Evolutionary conservation across 495 filamentous ascomycete genomes (phyloP).

Genomic region (Aspergillus panamensis): DNA sequence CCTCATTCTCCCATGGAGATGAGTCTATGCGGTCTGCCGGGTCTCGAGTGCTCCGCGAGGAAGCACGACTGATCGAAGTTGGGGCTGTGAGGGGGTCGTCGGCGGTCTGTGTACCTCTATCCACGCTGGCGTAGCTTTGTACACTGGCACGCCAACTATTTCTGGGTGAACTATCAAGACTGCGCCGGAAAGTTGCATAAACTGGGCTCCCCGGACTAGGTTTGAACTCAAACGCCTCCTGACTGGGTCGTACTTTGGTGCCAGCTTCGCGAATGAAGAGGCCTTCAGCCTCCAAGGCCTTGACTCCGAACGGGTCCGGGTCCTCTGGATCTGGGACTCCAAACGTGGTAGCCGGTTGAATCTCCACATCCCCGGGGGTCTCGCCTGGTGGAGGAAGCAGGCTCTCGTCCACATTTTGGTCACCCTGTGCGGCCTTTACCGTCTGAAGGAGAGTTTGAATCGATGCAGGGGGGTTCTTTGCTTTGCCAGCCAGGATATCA

Average conservation of each 20-base stretch:
- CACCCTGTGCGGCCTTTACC: slow-evolving; percentile 80
- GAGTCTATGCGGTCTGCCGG: slow-evolving; percentile 40
- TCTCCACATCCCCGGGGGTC: slow-evolving; percentile 68
- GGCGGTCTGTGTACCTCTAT: slow-evolving; percentile 57
- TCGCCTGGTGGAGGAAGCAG: slow-evolving; percentile 53
- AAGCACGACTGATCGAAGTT: slow-evolving; percentile 40
- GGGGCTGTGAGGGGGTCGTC: slow-evolving; percentile 48
- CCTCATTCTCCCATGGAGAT: slow-evolving; percentile 27
- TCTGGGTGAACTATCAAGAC: slow-evolving; percentile 56
- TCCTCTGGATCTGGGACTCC: slow-evolving; percentile 71
- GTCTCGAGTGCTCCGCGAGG: slow-evolving; percentile 43
- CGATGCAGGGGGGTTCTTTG: slow-evolving; percentile 60
- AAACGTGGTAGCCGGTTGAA: slow-evolving; percentile 54
- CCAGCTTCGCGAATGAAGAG: slow-evolving; percentile 85
- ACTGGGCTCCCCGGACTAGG: slow-evolving; percentile 73
- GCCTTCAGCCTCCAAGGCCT: slow-evolving; percentile 78
- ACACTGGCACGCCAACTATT: slow-evolving; percentile 65
- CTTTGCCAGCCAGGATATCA: slow-evolving; percentile 80
- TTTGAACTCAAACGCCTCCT: slow-evolving; percentile 75
- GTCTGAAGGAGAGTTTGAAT: slow-evolving; percentile 69
- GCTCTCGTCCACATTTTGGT: slow-evolving; percentile 62
- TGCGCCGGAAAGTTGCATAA: slow-evolving; percentile 66
- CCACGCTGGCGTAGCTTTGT: slow-evolving; percentile 54
- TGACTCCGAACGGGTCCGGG: slow-evolving; percentile 85
- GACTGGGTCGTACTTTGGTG: slow-evolving; percentile 60